phyloP scores from a whole-genome alignment of 148 eudicot genomes.

The Pharnaceum exiguum region DNA sequence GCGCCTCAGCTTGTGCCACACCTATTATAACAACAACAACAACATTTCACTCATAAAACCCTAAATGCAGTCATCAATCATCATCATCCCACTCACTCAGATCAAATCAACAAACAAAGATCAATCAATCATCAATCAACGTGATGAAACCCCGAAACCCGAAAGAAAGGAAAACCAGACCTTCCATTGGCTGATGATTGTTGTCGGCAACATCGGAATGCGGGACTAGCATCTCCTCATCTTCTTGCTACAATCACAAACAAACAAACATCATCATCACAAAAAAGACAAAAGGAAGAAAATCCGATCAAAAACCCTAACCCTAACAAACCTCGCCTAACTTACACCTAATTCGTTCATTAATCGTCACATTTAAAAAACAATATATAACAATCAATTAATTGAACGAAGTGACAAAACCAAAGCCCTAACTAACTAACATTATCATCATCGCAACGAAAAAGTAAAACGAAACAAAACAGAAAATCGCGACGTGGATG shows the following conservation, averaged over 20 bases:
- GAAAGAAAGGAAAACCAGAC: conserved; percentile 24
- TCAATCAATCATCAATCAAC: neutral
- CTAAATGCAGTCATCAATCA: neutral
- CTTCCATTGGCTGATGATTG: conserved; percentile 90
- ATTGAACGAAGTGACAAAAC: neutral
- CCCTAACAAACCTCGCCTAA: conserved; percentile 3
- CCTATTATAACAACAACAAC: conserved; percentile 20
- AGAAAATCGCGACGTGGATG: too few relatives aligned
- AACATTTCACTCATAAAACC: conserved; percentile 14
- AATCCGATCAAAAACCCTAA: conserved; percentile 26
- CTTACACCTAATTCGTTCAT: too few relatives aligned
- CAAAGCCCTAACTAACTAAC: conserved; percentile 2
- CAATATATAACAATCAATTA: too few relatives aligned
- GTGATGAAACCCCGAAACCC: neutral
- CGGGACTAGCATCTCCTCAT: conserved; percentile 88
- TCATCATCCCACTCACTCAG: neutral
- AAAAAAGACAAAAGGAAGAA: neutral
- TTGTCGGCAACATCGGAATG: conserved; percentile 49
- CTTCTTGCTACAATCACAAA: conserved; percentile 57
- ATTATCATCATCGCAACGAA: neutral
- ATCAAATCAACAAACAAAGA: conserved; percentile 15
- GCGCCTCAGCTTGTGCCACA: conserved; percentile 46
- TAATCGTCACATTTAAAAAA: too few relatives aligned
- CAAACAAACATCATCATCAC: neutral
- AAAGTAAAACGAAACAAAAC: too few relatives aligned